Evolutionary conservation across 495 filamentous ascomycete genomes (phyloP).

Genomic region (Penicillium turbatum): DNA sequence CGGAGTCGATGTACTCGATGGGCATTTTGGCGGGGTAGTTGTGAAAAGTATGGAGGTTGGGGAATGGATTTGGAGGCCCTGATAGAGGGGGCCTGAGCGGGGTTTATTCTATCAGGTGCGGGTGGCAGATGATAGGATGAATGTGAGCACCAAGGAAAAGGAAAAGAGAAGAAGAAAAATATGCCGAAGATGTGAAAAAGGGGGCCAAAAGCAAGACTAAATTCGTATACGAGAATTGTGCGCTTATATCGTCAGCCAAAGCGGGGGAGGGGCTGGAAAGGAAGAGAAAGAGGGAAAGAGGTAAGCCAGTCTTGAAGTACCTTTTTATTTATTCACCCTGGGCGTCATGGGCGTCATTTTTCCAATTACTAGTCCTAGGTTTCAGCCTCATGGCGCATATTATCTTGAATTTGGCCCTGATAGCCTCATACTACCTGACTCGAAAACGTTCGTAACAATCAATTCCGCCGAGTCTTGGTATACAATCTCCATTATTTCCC

Average conservation of each 20-base stretch:
- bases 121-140: background rate
- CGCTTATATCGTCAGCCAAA: background rate
- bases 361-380: background rate
- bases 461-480: background rate
- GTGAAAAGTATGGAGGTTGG: background rate
- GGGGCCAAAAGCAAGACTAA: background rate
- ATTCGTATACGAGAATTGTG: background rate
- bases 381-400: slow-evolving; percentile 11
- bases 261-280: slow-evolving; percentile 9
- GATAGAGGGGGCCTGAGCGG: slow-evolving; percentile 10
- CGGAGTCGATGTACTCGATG: slow-evolving; percentile 8
- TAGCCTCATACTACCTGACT: background rate
- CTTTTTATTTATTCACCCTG: slow-evolving; percentile 11
- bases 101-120: background rate
- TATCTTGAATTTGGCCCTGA: background rate
- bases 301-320: background rate
- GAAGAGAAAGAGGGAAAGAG: background rate
- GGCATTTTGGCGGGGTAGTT: slow-evolving; percentile 20
- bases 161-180: background rate
- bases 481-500: background rate
- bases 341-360: slow-evolving; percentile 3
- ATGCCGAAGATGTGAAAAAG: background rate
- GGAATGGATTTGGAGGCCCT: slow-evolving; percentile 1
- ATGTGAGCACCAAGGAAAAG: background rate
- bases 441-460: background rate